Conservation (phyloP, 2,329 filamentous ascomycete species). For the Venturia asperata region DNA sequence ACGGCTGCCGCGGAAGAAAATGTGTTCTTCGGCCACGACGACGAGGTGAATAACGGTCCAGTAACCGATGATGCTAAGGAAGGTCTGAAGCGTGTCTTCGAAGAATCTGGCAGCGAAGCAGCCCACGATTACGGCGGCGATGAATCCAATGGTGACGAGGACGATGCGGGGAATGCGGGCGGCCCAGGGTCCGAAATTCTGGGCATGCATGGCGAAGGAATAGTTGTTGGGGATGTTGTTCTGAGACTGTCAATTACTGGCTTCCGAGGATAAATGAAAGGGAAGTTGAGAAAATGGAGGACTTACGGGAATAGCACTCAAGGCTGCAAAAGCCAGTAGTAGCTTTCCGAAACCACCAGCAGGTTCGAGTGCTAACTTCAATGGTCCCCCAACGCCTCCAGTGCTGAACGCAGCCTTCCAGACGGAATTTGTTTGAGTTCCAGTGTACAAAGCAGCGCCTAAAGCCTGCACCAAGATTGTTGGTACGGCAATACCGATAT, state of each 20-base stretch:
- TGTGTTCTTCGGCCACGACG: slow-evolving; percentile 31
- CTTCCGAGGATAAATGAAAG: no score
- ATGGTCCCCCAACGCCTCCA: slow-evolving; percentile 28
- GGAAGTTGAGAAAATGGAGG: neutral
- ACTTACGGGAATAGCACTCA: slow-evolving; percentile 28
- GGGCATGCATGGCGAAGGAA: slow-evolving; percentile 32
- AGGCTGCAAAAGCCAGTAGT: slow-evolving; percentile 29
- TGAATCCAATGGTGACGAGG: slow-evolving; percentile 23
- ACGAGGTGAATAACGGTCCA: slow-evolving; percentile 30
- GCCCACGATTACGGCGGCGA: slow-evolving; percentile 24
- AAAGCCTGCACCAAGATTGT: slow-evolving; percentile 31
- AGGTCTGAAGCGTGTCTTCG: slow-evolving; percentile 25
- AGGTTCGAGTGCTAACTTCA: slow-evolving; percentile 29
- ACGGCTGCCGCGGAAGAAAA: slow-evolving; percentile 28
- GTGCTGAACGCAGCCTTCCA: slow-evolving; percentile 29
- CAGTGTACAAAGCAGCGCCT: slow-evolving; percentile 31
- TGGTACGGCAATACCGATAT: slow-evolving; percentile 26
- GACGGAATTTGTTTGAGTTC: slow-evolving; percentile 24
- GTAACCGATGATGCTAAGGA: slow-evolving; percentile 28
- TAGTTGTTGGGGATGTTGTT: slow-evolving; percentile 36
- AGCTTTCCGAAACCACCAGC: slow-evolving; percentile 33
- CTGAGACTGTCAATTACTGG: slow-evolving; percentile 12
- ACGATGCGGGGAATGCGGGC: slow-evolving; percentile 29
- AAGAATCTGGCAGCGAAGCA: slow-evolving; percentile 32
- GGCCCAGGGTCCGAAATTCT: slow-evolving; percentile 33